These are phyloP conservation scores for Malassezia restricta DNA, from an alignment of 1,284 basidiomycete species.

Conservation along the genomic window DNA sequence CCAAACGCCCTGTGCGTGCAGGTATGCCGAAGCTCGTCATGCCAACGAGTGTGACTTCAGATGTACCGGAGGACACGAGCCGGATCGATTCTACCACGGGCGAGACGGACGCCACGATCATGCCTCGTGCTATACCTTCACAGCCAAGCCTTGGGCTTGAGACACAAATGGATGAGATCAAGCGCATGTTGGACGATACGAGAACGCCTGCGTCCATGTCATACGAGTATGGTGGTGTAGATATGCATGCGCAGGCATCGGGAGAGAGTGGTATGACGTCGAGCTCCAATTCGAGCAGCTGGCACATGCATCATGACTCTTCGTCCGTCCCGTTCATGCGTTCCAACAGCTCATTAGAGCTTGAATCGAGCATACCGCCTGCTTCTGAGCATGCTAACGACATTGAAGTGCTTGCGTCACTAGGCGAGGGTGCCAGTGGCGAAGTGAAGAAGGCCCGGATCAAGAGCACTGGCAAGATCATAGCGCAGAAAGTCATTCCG, in stretches of 20 bases:
- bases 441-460: constrained; percentile 83
- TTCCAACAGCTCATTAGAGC: not conserved
- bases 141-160: not conserved
- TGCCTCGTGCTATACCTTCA: constrained; percentile 1
- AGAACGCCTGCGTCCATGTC: not conserved
- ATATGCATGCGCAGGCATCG: not conserved
- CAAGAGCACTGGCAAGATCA: constrained; percentile 60
- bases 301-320: not conserved
- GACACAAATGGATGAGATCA: constrained; percentile 8
- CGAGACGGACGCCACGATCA: constrained; percentile 9
- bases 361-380: not conserved
- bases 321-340: not conserved
- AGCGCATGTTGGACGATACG: not conserved
- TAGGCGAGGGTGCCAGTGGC: constrained; percentile 92
- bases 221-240: not conserved
- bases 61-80: not conserved
- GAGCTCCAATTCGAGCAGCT: not conserved
- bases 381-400: constrained; percentile 46
- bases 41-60: not conserved
- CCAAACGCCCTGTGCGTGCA: constrained; percentile 28
- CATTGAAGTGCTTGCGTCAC: constrained; percentile 59
- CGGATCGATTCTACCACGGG: not conserved
- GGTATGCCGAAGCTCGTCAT: constrained; percentile 37
- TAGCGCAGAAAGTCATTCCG: constrained; percentile 92
- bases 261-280: not conserved